A percentile compares a stretch with the other conserved stretches of the same genome.
Evolutionary conservation across 768 basidiomycete genomes (phyloP).

Genomic region (Tulasnella calospora): DNA sequence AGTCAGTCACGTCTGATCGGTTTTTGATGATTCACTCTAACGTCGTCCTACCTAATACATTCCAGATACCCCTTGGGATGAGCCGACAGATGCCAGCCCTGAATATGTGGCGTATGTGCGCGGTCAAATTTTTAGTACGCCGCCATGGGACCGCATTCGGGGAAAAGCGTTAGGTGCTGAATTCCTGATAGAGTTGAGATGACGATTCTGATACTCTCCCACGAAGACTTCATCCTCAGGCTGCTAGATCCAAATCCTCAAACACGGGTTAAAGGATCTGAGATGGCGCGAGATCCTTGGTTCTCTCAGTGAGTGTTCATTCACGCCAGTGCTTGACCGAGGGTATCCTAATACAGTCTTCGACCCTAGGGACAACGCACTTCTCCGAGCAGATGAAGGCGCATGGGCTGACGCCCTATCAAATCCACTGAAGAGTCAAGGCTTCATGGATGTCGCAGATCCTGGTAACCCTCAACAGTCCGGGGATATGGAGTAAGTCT

Average conservation of each 20-base stretch:
- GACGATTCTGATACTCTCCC: constrained; percentile 30
- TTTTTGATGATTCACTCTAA: neutral
- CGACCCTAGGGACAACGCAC: constrained; percentile 1
- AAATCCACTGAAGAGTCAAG: constrained; percentile 57
- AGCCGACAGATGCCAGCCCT: constrained; percentile 69
- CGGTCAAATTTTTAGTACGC: constrained; percentile 66
- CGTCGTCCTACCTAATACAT: neutral
- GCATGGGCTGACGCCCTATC: constrained; percentile 68
- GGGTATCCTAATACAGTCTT: constrained; percentile 8
- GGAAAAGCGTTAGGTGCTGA: constrained; percentile 54
- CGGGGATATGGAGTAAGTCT: constrained; percentile 22
- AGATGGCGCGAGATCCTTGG: constrained; percentile 66
- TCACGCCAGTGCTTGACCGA: constrained; percentile 2
- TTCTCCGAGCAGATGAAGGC: constrained; percentile 50
- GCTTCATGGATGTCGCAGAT: constrained; percentile 69
- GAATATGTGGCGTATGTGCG: constrained; percentile 75
- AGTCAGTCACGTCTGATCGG: constrained; percentile 46
- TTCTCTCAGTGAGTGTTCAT: constrained; percentile 50
- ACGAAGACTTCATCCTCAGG: constrained; percentile 64
- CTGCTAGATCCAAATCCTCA: constrained; percentile 68
- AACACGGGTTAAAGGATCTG: constrained; percentile 58
- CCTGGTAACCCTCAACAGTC: constrained; percentile 38
- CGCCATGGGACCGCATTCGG: constrained; percentile 73
- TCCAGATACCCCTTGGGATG: constrained; percentile 96
- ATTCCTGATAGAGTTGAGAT: neutral